phyloP scores from a whole-genome alignment of 1,139 yeast genomes.

The Hansenula sp. region DNA sequence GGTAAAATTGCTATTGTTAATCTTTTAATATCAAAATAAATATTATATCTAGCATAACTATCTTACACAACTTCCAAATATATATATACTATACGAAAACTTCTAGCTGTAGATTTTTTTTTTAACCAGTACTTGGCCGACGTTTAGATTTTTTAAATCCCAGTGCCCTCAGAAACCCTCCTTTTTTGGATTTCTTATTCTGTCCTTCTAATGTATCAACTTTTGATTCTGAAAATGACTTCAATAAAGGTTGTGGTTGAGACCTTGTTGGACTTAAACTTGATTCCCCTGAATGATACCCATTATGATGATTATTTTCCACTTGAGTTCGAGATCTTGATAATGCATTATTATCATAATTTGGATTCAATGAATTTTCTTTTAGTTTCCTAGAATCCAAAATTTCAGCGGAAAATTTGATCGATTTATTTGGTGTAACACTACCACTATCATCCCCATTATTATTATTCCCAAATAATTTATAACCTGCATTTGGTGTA shows the following conservation, averaged over 20 bases:
- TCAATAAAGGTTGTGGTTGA: slow-evolving; percentile 3
- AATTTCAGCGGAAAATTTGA: slow-evolving; percentile 8
- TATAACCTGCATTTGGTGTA: too few species aligned
- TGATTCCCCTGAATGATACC: neutral
- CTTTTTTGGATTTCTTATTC: neutral
- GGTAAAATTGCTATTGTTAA: too few species aligned
- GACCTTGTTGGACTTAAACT: slow-evolving; percentile 3
- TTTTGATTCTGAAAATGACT: slow-evolving; percentile 2
- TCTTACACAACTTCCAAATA: too few species aligned
- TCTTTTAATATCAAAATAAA: too few species aligned
- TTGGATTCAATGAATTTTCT: neutral
- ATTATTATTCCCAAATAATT: too few species aligned
- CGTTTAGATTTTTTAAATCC: neutral
- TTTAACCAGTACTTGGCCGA: too few species aligned
- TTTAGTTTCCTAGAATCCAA: slow-evolving; percentile 6
- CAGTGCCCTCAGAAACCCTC: neutral
- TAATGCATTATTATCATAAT: slow-evolving; percentile 2
- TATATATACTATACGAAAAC: too few species aligned
- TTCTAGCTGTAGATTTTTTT: too few species aligned
- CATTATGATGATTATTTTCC: slow-evolving; percentile 2
- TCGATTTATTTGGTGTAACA: neutral
- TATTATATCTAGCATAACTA: too few species aligned
- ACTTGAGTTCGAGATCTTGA: slow-evolving; percentile 11
- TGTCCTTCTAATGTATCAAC: neutral
- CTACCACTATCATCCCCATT: neutral